phyloP scores from a whole-genome alignment of 805 yeast genomes.

The Spathaspora hagerdaliae region DNA sequence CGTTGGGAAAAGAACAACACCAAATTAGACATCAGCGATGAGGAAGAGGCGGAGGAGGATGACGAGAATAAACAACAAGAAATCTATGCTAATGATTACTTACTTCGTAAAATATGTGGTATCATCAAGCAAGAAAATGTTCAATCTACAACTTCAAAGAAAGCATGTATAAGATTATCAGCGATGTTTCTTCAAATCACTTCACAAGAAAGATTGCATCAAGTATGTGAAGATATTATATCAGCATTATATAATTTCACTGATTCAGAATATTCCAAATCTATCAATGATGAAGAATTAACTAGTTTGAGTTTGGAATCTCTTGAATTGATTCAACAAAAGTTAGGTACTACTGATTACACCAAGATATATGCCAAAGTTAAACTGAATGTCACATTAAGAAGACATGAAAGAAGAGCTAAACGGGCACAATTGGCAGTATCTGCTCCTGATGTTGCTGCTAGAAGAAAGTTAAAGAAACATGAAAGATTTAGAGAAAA shows the following conservation, averaged over 20 bases:
- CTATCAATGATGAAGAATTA: slow-evolving; percentile 50
- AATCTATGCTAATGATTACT: slow-evolving; percentile 49
- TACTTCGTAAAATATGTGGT: slow-evolving; percentile 57
- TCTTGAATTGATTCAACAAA: slow-evolving; percentile 58
- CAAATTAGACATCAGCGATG: slow-evolving; percentile 18
- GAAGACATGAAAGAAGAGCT: slow-evolving; percentile 73
- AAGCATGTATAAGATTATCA: slow-evolving; percentile 61
- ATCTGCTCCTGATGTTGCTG: slow-evolving; percentile 77
- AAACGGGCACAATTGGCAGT: slow-evolving; percentile 74
- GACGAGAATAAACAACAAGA: slow-evolving; percentile 17
- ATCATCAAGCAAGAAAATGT: slow-evolving; percentile 63
- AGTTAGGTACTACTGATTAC: slow-evolving; percentile 69
- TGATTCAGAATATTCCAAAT: slow-evolving; percentile 38
- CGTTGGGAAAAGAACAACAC: slow-evolving; percentile 54
- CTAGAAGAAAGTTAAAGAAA: slow-evolving; percentile 70
- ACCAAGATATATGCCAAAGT: slow-evolving; percentile 59
- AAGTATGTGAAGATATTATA: slow-evolving; percentile 47
- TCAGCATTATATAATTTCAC: slow-evolving; percentile 49
- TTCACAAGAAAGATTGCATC: slow-evolving; percentile 34
- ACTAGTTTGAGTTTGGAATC: slow-evolving; percentile 58
- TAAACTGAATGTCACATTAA: slow-evolving; percentile 51
- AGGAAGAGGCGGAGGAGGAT: slow-evolving; percentile 15
- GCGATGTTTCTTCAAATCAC: slow-evolving; percentile 61
- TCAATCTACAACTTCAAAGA: slow-evolving; percentile 55
- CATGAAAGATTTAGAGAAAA: slow-evolving; percentile 74